phyloP scores from a whole-genome alignment of 148 eudicot genomes.

The Oxyria digyna region DNA sequence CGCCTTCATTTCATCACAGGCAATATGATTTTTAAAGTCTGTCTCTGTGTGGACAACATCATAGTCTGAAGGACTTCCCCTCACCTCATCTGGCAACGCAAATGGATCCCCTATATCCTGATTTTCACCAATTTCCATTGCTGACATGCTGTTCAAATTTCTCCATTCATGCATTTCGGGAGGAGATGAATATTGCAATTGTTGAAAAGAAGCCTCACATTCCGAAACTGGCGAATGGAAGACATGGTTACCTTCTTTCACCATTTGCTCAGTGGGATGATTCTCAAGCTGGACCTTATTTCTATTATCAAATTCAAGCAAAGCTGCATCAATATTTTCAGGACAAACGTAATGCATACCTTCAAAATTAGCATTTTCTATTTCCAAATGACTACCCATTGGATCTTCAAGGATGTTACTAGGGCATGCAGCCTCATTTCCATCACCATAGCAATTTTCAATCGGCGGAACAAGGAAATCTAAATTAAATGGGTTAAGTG shows the following conservation, averaged over 20 bases:
- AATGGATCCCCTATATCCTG: constrained; percentile 21
- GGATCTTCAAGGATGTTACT: constrained; percentile 29
- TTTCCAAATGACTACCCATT: constrained; percentile 29
- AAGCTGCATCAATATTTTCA: constrained; percentile 12
- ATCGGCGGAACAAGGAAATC: constrained; percentile 36
- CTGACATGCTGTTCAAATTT: constrained; percentile 32
- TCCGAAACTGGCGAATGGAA: constrained; percentile 34
- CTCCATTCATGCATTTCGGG: constrained; percentile 50
- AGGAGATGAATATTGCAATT: constrained; percentile 43
- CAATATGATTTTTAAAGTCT: constrained; percentile 15
- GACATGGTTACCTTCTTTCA: constrained; percentile 22
- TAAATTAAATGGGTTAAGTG: constrained; percentile 33
- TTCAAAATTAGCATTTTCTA: constrained; percentile 21
- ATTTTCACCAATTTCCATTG: constrained; percentile 19
- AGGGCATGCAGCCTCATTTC: constrained; percentile 15
- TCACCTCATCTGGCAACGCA: constrained; percentile 20
- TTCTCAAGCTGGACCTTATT: constrained; percentile 21
- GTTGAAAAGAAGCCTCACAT: constrained; percentile 31
- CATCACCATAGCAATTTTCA: constrained; percentile 30
- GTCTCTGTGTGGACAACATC: constrained; percentile 17
- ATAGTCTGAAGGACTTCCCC: constrained; percentile 15
- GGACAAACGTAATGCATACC: constrained; percentile 23
- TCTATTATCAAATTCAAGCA: constrained; percentile 19
- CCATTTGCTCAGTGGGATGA: constrained; percentile 19
- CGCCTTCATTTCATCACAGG: constrained; percentile 17